Evolutionary conservation across 2,329 filamentous ascomycete genomes (phyloP).

Genomic region (Diaporthe ampelina): DNA sequence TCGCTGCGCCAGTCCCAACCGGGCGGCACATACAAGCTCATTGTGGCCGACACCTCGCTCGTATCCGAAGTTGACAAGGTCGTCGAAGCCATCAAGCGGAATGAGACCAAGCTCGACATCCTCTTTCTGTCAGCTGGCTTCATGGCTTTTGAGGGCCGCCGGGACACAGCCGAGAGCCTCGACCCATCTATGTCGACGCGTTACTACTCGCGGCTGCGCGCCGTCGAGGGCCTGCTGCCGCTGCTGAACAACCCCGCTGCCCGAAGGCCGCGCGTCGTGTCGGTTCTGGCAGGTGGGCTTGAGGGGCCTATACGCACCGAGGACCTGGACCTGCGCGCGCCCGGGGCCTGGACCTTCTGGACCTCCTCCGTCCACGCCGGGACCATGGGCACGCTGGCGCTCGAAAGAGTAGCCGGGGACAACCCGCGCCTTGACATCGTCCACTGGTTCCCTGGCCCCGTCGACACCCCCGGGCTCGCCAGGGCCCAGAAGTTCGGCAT

Average conservation of each 20-base stretch:
- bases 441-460: conserved; percentile 13
- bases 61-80: conserved; percentile 2
- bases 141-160: background rate
- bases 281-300: conserved; percentile 1
- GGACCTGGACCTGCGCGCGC: background rate
- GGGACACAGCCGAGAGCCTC: background rate
- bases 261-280: background rate
- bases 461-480: background rate
- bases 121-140: background rate
- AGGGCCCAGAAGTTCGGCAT: conserved; percentile 11
- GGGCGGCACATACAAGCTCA: background rate
- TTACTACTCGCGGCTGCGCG: background rate
- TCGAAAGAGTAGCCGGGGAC: background rate
- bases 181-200: conserved; percentile 1
- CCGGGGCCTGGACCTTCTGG: background rate
- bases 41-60: conserved; percentile 3
- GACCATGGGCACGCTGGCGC: conserved; percentile 3
- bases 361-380: background rate
- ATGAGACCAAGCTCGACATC: background rate
- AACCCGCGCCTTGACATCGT: background rate
- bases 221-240: background rate
- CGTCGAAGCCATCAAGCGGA: background rate
- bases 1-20: background rate
- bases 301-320: background rate
- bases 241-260: background rate